Conservation (phyloP, 2,329 filamentous ascomycete genomes). For the Hymenoscyphus scutula region DNA sequence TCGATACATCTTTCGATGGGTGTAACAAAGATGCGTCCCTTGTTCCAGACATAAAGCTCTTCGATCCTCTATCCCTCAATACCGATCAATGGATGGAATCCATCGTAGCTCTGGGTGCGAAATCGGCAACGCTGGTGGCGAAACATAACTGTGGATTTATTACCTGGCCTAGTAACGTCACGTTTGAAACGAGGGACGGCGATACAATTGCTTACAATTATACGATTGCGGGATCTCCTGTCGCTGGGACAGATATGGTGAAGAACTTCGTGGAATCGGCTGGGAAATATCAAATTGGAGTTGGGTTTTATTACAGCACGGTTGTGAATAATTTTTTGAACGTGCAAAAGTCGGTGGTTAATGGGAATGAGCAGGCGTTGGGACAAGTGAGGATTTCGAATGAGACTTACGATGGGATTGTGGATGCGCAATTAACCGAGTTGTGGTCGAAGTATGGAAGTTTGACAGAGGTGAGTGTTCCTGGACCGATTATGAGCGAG, state of each 20-base stretch:
- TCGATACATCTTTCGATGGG: conserved; percentile 26
- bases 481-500: background rate
- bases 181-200: conserved; percentile 21
- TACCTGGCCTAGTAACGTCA: conserved; percentile 34
- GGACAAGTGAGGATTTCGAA: conserved; percentile 29
- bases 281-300: conserved; percentile 29
- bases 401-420: conserved; percentile 30
- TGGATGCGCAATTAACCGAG: conserved; percentile 29
- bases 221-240: background rate
- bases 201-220: background rate
- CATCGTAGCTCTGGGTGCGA: conserved; percentile 30
- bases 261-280: conserved; percentile 30
- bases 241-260: conserved; percentile 18
- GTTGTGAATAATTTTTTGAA: conserved; percentile 37
- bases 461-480: conserved; percentile 27
- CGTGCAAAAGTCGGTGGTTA: conserved; percentile 27
- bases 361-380: conserved; percentile 15
- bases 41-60: conserved; percentile 27
- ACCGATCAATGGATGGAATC: conserved; percentile 35
- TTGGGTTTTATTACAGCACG: conserved; percentile 36
- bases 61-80: conserved; percentile 28
- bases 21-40: conserved; percentile 31
- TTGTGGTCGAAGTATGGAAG: conserved; percentile 30
- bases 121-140: conserved; percentile 35
- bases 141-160: conserved; percentile 37